A percentile compares a stretch with the other conserved stretches of the same genome.
These are phyloP conservation scores for Selaginella tamariscina DNA, from an alignment of 75 land plant species.

Conservation along the genomic window DNA sequence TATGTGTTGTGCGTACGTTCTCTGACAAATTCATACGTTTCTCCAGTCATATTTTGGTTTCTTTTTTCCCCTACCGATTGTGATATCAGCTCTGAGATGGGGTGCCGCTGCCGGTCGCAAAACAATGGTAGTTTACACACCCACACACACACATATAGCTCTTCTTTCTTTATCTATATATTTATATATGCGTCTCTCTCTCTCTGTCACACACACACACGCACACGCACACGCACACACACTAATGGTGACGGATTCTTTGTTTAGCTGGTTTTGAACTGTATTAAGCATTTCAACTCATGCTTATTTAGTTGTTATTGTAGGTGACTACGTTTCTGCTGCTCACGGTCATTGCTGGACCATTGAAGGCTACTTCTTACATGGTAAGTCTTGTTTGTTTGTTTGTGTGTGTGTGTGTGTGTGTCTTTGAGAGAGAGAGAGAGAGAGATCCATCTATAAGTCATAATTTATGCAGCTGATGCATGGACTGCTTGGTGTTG, in stretches of 20 bases:
- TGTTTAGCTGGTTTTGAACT: too few species aligned
- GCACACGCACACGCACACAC: background rate
- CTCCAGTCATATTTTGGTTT: constrained; percentile 83
- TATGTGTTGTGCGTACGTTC: background rate
- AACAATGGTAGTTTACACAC: constrained; percentile 85
- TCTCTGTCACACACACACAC: background rate
- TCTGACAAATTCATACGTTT: background rate
- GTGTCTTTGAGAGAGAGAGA: too few species aligned
- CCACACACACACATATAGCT: too few species aligned
- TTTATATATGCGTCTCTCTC: background rate
- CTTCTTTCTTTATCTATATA: constrained; percentile 5
- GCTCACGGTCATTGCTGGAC: constrained; percentile 73
- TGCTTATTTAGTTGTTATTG: too few species aligned
- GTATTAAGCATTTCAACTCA: too few species aligned
- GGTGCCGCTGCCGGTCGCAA: constrained; percentile 82
- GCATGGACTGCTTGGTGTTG: constrained; percentile 82
- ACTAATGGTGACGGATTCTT: too few species aligned
- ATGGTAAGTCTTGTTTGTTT: constrained; percentile 33
- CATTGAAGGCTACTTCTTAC: constrained; percentile 77
- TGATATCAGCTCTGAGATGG: constrained; percentile 90
- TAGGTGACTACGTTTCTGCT: constrained; percentile 80
- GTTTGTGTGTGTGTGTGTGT: too few species aligned
- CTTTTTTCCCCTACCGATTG: constrained; percentile 80
- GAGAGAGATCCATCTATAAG: too few species aligned
- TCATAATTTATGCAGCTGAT: constrained; percentile 45